phyloP scores from a whole-genome alignment of 305 asterid species.

The Fraxinus velutina region DNA sequence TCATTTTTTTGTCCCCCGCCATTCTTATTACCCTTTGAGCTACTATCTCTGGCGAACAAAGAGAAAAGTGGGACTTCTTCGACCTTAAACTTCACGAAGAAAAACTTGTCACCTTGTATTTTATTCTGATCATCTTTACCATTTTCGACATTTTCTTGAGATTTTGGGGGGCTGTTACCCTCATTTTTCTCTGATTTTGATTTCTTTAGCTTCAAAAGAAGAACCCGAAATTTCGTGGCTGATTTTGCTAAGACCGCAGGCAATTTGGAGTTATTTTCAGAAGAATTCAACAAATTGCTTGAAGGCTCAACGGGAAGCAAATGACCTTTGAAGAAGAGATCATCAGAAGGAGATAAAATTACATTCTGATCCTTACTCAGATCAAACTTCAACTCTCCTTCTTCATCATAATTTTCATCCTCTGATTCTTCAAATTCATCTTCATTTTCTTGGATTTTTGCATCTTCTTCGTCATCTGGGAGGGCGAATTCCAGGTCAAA shows the following conservation, averaged over 20 bases:
- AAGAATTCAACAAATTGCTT: conserved; percentile 27
- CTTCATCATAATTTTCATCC: background rate
- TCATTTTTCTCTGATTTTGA: conserved; percentile 35
- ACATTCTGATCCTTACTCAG: conserved; percentile 32
- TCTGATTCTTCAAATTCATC: conserved; percentile 14
- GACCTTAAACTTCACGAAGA: conserved; percentile 56
- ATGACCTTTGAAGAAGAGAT: conserved; percentile 49
- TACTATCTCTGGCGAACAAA: conserved; percentile 49
- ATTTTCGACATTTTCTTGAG: background rate
- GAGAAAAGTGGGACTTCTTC: conserved; percentile 57
- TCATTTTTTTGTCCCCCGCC: conserved; percentile 9
- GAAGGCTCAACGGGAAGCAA: conserved; percentile 55
- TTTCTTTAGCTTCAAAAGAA: conserved; percentile 67
- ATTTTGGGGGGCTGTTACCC: conserved; percentile 14
- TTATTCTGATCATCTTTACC: conserved; percentile 21
- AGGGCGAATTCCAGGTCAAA: conserved; percentile 43
- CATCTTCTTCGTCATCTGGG: conserved; percentile 21
- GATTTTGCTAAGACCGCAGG: conserved; percentile 56
- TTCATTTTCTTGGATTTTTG: background rate
- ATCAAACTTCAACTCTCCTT: conserved; percentile 37
- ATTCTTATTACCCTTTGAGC: conserved; percentile 33
- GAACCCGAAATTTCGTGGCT: conserved; percentile 69
- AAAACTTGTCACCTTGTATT: conserved; percentile 40
- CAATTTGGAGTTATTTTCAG: conserved; percentile 51
- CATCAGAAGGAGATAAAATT: conserved; percentile 47